Percentiles rank a stretch among this genome's conserved stretches.
Conservation (phyloP, 2,329 filamentous ascomycete genomes). For the Xylariaceae sp. region DNA sequence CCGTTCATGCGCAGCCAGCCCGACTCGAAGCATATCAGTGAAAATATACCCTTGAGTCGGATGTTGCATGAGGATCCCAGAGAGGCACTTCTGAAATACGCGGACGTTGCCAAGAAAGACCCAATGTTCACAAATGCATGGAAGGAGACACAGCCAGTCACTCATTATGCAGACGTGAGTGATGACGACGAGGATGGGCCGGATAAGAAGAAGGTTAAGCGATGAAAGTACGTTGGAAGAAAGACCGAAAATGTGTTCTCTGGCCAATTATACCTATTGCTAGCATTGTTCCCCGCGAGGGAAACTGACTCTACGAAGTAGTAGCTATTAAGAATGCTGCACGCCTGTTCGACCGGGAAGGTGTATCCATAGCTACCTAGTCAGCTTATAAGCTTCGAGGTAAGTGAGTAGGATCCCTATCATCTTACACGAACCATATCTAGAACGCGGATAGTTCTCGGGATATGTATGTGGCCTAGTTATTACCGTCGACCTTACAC, state of each 20-base stretch:
- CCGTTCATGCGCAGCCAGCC: slow-evolving; percentile 91
- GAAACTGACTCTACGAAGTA: neutral
- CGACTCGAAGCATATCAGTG: slow-evolving; percentile 85
- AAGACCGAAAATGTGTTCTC: neutral
- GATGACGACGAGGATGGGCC: slow-evolving; percentile 78
- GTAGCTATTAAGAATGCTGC: too few relatives aligned
- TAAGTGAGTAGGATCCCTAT: too few relatives aligned
- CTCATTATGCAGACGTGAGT: slow-evolving; percentile 87
- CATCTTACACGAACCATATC: too few relatives aligned
- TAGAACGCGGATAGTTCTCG: too few relatives aligned
- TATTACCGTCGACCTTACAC: too few relatives aligned
- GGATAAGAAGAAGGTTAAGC: slow-evolving; percentile 68
- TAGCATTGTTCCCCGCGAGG: neutral
- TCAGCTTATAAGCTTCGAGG: too few relatives aligned
- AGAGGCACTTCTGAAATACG: slow-evolving; percentile 93
- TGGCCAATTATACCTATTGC: neutral
- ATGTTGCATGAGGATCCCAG: slow-evolving; percentile 97
- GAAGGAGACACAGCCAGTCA: slow-evolving; percentile 88
- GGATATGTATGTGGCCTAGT: too few relatives aligned
- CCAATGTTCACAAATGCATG: slow-evolving; percentile 94
- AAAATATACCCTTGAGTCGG: slow-evolving; percentile 85
- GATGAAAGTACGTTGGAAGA: slow-evolving; percentile 44
- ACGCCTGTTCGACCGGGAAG: too few relatives aligned
- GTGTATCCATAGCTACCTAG: too few relatives aligned
- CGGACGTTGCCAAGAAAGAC: slow-evolving; percentile 88